Evolutionary conservation across 2,329 filamentous ascomycete species (phyloP), one percentile per base, ranked within the genome.

Genomic region (Leptographium lundbergii): DNA sequence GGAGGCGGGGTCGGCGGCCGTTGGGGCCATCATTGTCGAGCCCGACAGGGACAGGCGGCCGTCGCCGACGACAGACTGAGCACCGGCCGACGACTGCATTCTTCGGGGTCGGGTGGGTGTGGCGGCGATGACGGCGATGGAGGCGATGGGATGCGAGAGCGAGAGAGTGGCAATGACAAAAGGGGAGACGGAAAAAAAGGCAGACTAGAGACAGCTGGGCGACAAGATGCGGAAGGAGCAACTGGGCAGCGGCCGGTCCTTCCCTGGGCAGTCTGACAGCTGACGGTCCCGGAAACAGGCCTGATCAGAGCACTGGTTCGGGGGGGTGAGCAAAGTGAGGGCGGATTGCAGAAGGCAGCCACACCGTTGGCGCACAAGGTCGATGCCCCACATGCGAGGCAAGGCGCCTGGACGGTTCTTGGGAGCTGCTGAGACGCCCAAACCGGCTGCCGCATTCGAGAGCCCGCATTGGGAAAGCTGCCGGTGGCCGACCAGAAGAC

Each of bases 1-100:
- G 29, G 27, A 48, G 22, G 57, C 57, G 57, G 57, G 51, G 57
- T 54, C 17, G 39, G 66, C 36, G 64, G 59, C 25, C 62, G 57
- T 27, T 61, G 57, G n/a, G 58, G 52, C 19, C 19, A 24, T n/a
- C 17, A 36, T 13, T 13, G 34, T 19, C 19, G 42, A 25, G 22
- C 22, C 14, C 4, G 54, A 9, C 13, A 22, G 54, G 4, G 54
- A 42, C 13, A 36, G 13, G n/a, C 6, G 36, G 14, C 36, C 24
- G 13, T 55, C 36, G 25, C 24, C 24, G 53, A 17, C 7, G 39
- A 27, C 14, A 6, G 34, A 24, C 42, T 19, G 54, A n/a, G 17
- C 39, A 19, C 6, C 27, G 39, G 25, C 27, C 14, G 54, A 3
- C 4, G 54, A 48, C 27, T 34, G 54, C 54, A 56, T 56, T 27